Conservation (phyloP, 2,329 filamentous ascomycete genomes). For the Calonectria pauciramosa region DNA sequence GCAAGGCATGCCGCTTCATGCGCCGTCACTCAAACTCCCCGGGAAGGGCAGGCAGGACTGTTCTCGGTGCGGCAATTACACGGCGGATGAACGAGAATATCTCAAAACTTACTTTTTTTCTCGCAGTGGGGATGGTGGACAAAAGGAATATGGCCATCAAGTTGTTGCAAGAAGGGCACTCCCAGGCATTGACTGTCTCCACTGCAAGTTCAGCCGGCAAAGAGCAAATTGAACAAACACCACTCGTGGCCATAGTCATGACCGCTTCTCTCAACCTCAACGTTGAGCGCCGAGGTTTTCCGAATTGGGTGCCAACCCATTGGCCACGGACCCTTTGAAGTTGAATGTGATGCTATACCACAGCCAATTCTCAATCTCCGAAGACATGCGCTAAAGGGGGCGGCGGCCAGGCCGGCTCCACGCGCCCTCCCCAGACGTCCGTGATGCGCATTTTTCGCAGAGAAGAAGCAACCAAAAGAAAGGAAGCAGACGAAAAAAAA, state of each 20-base stretch:
- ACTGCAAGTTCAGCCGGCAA: not conserved
- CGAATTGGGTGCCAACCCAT: not conserved
- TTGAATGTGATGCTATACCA: not conserved
- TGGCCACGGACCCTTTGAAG: not conserved
- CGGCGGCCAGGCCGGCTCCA: not conserved
- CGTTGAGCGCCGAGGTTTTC: slow-evolving; percentile 3
- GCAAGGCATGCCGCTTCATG: not conserved
- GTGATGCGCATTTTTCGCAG: not conserved
- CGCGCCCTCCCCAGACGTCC: not conserved
- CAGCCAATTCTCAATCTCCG: slow-evolving; percentile 7
- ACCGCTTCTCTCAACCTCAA: not conserved
- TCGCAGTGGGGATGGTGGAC: not conserved
- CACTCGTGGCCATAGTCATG: not conserved
- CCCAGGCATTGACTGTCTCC: not conserved
- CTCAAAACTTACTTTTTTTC: not conserved
- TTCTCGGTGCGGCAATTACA: slow-evolving; percentile 1
- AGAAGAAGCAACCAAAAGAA: not conserved
- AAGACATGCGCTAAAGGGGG: not conserved
- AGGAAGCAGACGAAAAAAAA: not conserved
- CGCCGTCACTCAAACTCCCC: not conserved
- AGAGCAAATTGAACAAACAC: not conserved
- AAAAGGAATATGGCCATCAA: slow-evolving; percentile 9
- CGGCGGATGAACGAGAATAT: slow-evolving; percentile 10
- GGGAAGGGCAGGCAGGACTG: not conserved
- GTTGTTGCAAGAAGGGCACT: not conserved